These are phyloP conservation scores for Arbutus unedo DNA, from an alignment of 148 eudicot genomes.

Conservation along the genomic window DNA sequence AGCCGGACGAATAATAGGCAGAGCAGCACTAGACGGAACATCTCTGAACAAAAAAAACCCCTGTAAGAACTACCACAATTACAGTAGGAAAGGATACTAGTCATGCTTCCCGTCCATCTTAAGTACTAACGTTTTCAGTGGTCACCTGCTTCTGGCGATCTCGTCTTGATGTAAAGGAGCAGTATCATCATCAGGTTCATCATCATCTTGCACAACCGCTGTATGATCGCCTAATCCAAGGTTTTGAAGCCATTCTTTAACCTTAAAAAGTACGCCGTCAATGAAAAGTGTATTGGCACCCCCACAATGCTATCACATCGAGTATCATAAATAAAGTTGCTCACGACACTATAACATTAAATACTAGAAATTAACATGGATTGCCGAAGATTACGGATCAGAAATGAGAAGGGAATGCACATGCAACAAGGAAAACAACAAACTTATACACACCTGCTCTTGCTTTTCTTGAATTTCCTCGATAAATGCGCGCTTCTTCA, in stretches of 20 bases:
- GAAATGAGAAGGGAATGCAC: not conserved
- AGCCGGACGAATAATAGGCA: constrained; percentile 91
- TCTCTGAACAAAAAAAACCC: constrained; percentile 71
- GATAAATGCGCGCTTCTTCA: constrained; percentile 81
- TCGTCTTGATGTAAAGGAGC: constrained; percentile 66
- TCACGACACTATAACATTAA: not conserved
- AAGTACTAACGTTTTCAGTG: constrained; percentile 22
- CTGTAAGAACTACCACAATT: constrained; percentile 49
- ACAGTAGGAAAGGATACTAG: constrained; percentile 28
- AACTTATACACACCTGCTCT: constrained; percentile 70
- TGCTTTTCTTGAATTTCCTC: constrained; percentile 98
- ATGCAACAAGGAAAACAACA: not conserved
- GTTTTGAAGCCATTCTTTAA: constrained; percentile 99
- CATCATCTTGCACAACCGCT: constrained; percentile 77
- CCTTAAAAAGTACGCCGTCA: constrained; percentile 42
- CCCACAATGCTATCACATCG: not conserved
- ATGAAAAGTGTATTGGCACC: constrained; percentile 19
- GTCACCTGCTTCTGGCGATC: constrained; percentile 71
- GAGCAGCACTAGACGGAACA: constrained; percentile 98
- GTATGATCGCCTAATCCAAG: constrained; percentile 86
- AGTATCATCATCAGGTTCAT: constrained; percentile 76
- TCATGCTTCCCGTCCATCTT: constrained; percentile 23
- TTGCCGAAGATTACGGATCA: not conserved
- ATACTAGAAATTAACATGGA: not conserved
- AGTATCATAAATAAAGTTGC: not conserved